Evolutionary conservation across 148 eudicot species (phyloP), one percentile per base, ranked within the genome.

Genomic region (Silene conica): DNA sequence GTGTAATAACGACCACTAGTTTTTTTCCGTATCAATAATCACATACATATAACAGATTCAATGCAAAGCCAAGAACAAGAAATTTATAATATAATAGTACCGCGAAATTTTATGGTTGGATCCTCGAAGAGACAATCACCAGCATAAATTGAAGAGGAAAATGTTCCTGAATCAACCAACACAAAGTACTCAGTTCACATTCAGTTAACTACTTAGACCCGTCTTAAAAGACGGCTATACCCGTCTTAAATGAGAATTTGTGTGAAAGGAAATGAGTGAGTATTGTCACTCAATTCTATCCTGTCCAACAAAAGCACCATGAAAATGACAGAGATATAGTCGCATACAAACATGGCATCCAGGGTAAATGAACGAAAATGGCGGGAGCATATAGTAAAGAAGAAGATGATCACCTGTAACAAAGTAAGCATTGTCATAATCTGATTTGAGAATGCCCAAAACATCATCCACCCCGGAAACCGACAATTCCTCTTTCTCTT

Each of bases 111-210:
- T 34, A 93, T 93, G 45, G 98, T 93, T 71, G 98, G 98, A 79
- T 91, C 98, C 81, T 93, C 97, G 72, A 91, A 93, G 61, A 83
- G 79, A 81, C 98, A 93, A 68, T 93, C 92, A 57, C 80, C 90
- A 65, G 83, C 81, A 77, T 93, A 93, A 67, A 93, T 83, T 73
- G 80, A 84, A 75, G 87, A 80, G 70, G 92, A 88, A 82, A 93
- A 93, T 57, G 74, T 46, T 77, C 98, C 98, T 93, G 78, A 78
- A 66, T 22, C 18, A 48, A 63, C 28, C 56, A 23, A 15, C 12
- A 19, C 15, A 50, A 2, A 43, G 21, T n/a, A 4, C 19, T 58
- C 62, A 26, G 28, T 26, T 26, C 28, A 26, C 28, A 26, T 26
- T n/a, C n/a, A n/a, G n/a, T n/a, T n/a, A n/a, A n/a, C n/a, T n/a